These are phyloP conservation scores for Brasilioporus rufonigricans DNA, from an alignment of 768 basidiomycete species.

Conservation along the genomic window DNA sequence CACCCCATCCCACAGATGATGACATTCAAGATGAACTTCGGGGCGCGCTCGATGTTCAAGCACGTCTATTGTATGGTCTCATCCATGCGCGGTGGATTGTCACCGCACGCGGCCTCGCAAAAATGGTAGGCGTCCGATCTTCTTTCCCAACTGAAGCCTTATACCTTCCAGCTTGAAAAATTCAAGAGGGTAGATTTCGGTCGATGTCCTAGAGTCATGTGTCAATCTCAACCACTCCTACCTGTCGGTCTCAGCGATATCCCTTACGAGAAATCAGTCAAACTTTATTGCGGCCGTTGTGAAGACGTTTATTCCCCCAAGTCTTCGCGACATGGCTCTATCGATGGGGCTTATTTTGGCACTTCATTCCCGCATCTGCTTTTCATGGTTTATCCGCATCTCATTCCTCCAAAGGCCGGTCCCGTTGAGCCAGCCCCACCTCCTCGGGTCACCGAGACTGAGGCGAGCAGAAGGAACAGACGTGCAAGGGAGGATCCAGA, in stretches of 20 bases:
- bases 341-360: slow-evolving; percentile 98
- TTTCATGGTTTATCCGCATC: slow-evolving; percentile 94
- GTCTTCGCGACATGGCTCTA: slow-evolving; percentile 92
- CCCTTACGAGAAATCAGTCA: slow-evolving; percentile 98
- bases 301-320: slow-evolving; percentile 99
- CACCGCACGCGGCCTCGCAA: slow-evolving; percentile 86
- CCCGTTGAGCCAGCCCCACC: slow-evolving; percentile 39
- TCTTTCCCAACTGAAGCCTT: background rate
- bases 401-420: slow-evolving; percentile 81
- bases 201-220: slow-evolving; percentile 95
- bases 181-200: slow-evolving; percentile 99
- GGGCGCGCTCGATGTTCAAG: slow-evolving; percentile 89
- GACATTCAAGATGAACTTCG: slow-evolving; percentile 92
- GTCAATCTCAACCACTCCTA: slow-evolving; percentile 90
- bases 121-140: slow-evolving; percentile 68
- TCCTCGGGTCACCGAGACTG: slow-evolving; percentile 29
- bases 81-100: slow-evolving; percentile 98
- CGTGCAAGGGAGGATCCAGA: slow-evolving; percentile 56
- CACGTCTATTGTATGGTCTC: slow-evolving; percentile 89
- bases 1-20: slow-evolving; percentile 57
- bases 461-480: slow-evolving; percentile 35
- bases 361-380: slow-evolving; percentile 97
- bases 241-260: slow-evolving; percentile 96
- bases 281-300: slow-evolving; percentile 97
- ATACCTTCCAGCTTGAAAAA: slow-evolving; percentile 72